Conservation (phyloP, 371 early-diverging fungal species). For the Phascolomyces articulosus region DNA sequence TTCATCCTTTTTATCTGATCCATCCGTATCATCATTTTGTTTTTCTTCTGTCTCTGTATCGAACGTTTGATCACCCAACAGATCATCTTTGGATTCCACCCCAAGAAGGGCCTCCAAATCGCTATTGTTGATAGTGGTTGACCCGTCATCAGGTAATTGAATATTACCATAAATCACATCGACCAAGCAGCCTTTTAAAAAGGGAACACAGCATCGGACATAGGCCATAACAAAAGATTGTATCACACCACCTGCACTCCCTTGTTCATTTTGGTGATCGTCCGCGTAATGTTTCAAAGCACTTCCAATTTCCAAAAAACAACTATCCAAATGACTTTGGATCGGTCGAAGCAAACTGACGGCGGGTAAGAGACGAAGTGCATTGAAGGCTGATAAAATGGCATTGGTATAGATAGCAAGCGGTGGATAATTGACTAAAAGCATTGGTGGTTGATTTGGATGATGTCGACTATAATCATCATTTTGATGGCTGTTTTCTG, state of each 20-base stretch:
- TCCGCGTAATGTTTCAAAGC: conserved; percentile 49
- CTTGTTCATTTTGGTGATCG: conserved; percentile 19
- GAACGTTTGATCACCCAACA: not conserved
- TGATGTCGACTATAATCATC: not conserved
- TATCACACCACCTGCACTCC: conserved; percentile 22
- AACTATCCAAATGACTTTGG: conserved; percentile 31
- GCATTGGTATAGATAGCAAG: conserved; percentile 74
- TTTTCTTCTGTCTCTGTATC: not conserved
- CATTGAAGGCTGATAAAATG: conserved; percentile 66
- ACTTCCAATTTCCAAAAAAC: conserved; percentile 40
- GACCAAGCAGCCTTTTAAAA: conserved; percentile 38
- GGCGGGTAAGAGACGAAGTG: conserved; percentile 68
- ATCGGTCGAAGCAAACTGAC: conserved; percentile 31
- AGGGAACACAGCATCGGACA: conserved; percentile 50
- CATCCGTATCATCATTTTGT: not conserved
- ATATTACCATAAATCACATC: conserved; percentile 48
- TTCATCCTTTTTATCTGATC: not conserved
- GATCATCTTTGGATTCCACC: conserved; percentile 16
- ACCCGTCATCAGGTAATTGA: not conserved
- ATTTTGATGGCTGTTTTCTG: conserved; percentile 12
- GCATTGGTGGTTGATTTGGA: conserved; percentile 52
- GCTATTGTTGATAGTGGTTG: conserved; percentile 11
- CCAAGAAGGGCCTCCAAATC: conserved; percentile 29
- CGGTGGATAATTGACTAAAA: conserved; percentile 70
- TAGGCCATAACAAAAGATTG: conserved; percentile 44